Conservation (phyloP, 306 rosid species). For the Rosa chinensis region DNA sequence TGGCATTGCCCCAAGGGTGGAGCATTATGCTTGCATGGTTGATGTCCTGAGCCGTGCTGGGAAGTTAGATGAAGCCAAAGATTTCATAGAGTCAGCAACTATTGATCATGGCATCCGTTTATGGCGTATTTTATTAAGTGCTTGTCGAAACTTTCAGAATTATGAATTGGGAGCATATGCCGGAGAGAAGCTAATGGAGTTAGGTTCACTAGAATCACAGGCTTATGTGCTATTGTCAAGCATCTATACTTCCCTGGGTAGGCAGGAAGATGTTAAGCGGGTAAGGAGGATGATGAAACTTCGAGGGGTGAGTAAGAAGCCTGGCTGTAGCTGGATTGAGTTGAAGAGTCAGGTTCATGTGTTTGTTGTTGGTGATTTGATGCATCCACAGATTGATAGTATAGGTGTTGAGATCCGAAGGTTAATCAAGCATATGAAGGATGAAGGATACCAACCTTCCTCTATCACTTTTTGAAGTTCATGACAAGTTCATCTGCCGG, state of each 20-base stretch:
- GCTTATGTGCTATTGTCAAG: conserved; percentile 72
- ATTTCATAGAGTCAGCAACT: conserved; percentile 71
- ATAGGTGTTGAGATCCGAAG: conserved; percentile 43
- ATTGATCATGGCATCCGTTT: conserved; percentile 66
- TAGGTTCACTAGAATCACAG: conserved; percentile 77
- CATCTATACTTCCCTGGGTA: conserved; percentile 66
- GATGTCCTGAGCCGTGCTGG: conserved; percentile 88
- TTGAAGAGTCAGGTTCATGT: conserved; percentile 73
- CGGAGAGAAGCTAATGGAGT: conserved; percentile 76
- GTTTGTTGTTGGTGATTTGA: conserved; percentile 79
- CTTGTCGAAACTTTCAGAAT: conserved; percentile 70
- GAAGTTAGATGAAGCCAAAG: conserved; percentile 67
- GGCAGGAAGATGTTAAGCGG: conserved; percentile 69
- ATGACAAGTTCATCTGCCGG: not conserved
- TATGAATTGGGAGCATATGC: conserved; percentile 75
- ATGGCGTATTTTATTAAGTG: conserved; percentile 83
- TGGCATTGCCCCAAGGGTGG: conserved; percentile 55
- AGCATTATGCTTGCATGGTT: conserved; percentile 92
- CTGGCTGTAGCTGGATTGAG: conserved; percentile 96
- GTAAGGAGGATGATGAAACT: conserved; percentile 70
- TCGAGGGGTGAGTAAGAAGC: conserved; percentile 77
- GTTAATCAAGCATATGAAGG: conserved; percentile 62
- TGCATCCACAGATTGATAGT: conserved; percentile 70
- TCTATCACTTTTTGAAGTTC: not conserved
- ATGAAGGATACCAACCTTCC: conserved; percentile 56